Evolutionary conservation across 208 protist species (phyloP), one percentile per base, ranked within the genome.

Genomic region (Leishmania major): DNA sequence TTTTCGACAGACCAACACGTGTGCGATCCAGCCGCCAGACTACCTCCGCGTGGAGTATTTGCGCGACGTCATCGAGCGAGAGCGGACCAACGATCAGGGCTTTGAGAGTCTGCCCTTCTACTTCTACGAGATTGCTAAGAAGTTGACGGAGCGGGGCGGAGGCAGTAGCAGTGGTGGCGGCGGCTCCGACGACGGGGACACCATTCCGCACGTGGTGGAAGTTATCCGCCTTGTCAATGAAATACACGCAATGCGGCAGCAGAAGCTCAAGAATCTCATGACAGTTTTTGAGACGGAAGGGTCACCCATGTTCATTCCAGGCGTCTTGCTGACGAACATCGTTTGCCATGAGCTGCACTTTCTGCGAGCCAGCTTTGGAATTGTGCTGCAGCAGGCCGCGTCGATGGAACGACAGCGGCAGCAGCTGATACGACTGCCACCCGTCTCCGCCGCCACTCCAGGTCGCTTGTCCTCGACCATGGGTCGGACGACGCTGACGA

Each of bases 81-180:
- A 98, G 84, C 82, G 88, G 55, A 77, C 70, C 31, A 94, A 84
- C 77, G 92, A 95, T n/a, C 78, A 84, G 15, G 90, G 83, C n/a
- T 98, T 98, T 80, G 89, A 94, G 78, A 80, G 87, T 8, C 78
- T 98, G 37, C 95, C 93, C 13, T 98, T 96, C 72, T 96, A 95
- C 84, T 98, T 98, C 81, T 98, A 94, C 78, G 95, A 98, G 75
- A 80, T 96, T 13, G 92, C 91, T 1, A 96, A 96, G 80, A 81
- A 79, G 81, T 51, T 81, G 57, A 73, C 79, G 40, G 85, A 87
- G 51, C 83, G 81, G 53, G 85, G 86, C 43, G 89, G 91, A 64
- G 66, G 49, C 8, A 31, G 66, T 6, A 59, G 74, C 51, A 76
- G 55, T 7, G 71, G 71, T 37, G 67, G 73, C 37, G 84, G 82